Evolutionary conservation across 139 green algal species (phyloP).

Genomic region (Edaphochlamys debaryana): DNA sequence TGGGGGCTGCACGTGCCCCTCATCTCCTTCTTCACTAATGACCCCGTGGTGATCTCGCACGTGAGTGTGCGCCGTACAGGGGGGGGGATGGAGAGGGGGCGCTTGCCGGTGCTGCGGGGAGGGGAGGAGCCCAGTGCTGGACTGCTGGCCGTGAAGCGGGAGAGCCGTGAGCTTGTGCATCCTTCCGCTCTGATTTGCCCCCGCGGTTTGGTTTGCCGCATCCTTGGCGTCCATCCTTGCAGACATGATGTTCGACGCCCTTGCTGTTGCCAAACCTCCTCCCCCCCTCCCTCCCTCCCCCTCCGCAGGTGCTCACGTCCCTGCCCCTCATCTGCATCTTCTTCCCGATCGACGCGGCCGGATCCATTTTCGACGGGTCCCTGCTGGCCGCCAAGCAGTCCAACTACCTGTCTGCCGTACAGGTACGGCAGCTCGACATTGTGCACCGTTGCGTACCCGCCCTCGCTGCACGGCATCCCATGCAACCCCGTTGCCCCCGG

Average conservation of each 20-base stretch:
- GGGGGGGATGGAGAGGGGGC: neutral
- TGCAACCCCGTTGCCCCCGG: neutral
- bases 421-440: neutral
- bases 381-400: constrained; percentile 68
- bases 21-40: constrained; percentile 54
- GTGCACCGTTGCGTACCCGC: neutral
- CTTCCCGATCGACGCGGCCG: constrained; percentile 61
- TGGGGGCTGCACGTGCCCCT: constrained; percentile 37
- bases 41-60: constrained; percentile 50
- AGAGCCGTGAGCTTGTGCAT: neutral
- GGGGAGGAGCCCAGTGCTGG: neutral
- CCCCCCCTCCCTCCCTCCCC: too few species aligned
- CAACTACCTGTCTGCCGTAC: constrained; percentile 51
- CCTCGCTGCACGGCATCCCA: neutral
- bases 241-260: too few species aligned
- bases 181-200: neutral
- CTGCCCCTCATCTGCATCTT: constrained; percentile 57
- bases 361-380: constrained; percentile 63
- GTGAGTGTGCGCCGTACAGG: too few species aligned
- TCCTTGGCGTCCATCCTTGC: too few species aligned
- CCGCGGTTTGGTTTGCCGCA: too few species aligned
- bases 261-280: too few species aligned
- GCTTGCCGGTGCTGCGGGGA: too few species aligned
- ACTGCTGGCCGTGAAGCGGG: neutral
- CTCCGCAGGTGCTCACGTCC: constrained; percentile 46